A percentile compares a stretch with the other conserved stretches of the same genome.
Conservation (phyloP, 768 basidiomycete species). For the Boletus vinaceobasis region DNA sequence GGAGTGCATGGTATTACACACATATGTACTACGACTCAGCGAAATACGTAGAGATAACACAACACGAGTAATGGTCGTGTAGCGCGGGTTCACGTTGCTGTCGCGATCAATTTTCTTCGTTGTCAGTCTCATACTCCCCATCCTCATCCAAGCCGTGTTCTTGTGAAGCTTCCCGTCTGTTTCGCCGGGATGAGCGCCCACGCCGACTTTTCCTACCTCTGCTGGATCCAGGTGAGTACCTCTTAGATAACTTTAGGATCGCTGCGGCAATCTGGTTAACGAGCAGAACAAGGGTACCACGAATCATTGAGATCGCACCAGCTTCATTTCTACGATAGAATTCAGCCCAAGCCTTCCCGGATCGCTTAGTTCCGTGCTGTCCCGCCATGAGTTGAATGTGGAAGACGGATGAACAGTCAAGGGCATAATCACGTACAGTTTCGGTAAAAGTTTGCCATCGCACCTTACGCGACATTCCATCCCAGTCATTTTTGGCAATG, state of each 20-base stretch:
- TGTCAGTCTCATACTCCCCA: constrained; percentile 22
- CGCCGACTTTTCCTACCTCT: constrained; percentile 16
- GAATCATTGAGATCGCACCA: constrained; percentile 35
- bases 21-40: neutral
- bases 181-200: constrained; percentile 23
- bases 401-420: neutral
- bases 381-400: constrained; percentile 1
- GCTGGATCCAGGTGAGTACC: constrained; percentile 18
- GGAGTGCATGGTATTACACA: constrained; percentile 9
- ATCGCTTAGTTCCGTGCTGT: constrained; percentile 48
- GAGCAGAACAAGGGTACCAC: neutral
- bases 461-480: constrained; percentile 38
- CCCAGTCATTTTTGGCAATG: constrained; percentile 50
- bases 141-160: constrained; percentile 14
- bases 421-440: constrained; percentile 37
- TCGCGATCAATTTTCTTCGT: constrained; percentile 8
- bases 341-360: constrained; percentile 58
- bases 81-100: neutral
- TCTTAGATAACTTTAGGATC: constrained; percentile 25
- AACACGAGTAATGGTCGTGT: neutral
- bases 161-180: constrained; percentile 3
- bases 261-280: constrained; percentile 16
- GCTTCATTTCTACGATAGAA: constrained; percentile 52
- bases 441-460: constrained; percentile 55
- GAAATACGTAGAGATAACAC: constrained; percentile 1